A percentile compares a stretch with the other conserved stretches of the same genome.
Evolutionary conservation across 768 basidiomycete genomes (phyloP).

Genomic region (Zangia roseola): DNA sequence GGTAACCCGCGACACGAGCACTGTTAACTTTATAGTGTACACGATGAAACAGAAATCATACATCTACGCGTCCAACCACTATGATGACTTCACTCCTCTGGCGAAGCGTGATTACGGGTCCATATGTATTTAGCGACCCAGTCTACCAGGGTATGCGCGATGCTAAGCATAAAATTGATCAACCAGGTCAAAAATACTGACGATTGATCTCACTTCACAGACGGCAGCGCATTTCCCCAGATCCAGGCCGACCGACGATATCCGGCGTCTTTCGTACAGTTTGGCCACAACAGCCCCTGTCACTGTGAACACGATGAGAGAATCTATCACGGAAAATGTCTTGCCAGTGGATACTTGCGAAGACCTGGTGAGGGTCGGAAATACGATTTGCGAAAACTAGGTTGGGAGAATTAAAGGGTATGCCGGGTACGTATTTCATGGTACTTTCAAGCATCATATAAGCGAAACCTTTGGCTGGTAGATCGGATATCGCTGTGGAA

Average conservation of each 20-base stretch:
- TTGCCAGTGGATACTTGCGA: no score
- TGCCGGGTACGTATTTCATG: no score
- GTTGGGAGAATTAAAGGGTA: no score
- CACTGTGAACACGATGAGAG: background rate
- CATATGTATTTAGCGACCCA: constrained; percentile 57
- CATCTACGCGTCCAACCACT: constrained; percentile 21
- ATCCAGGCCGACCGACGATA: constrained; percentile 20
- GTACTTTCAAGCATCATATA: no score
- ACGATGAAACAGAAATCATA: background rate
- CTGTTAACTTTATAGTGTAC: background rate
- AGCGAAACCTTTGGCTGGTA: no score
- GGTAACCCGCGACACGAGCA: background rate
- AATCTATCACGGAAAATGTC: no score
- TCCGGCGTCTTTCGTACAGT: constrained; percentile 1
- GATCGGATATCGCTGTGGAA: no score
- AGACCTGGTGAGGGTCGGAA: no score
- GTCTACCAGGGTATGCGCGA: constrained; percentile 39
- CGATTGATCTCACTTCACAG: constrained; percentile 13
- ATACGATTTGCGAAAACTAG: no score
- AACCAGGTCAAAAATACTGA: background rate
- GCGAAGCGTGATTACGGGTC: constrained; percentile 52
- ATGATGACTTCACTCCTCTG: constrained; percentile 37
- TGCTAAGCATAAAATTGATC: background rate
- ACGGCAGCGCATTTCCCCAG: constrained; percentile 20
- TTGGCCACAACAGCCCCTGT: background rate